Base-by-base conservation (phyloP, 495 filamentous ascomycete species). In the Neurospora africana region DNA sequence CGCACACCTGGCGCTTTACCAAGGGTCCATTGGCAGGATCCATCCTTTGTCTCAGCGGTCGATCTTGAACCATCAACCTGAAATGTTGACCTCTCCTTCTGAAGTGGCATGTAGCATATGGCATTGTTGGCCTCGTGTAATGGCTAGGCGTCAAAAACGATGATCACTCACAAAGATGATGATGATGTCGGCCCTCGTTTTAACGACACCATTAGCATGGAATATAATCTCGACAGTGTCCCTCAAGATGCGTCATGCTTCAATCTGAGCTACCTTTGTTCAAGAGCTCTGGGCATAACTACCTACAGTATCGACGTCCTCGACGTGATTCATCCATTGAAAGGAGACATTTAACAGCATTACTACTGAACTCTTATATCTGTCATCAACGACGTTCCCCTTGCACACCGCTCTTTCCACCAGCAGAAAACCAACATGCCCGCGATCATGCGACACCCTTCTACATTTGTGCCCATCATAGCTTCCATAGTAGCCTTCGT, bases 401-500 rank as follows among this genome's bases (percentile, higher is more conserved):
- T 65, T 65, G 13, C 2, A 8, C 13, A 3, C 23, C 27, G 4
- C 5, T 6, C 53, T 61, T 30, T 33, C 53, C 5, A 15, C 10
- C 21, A 33, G 27, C 27, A 61, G 44, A 61, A 61, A 33, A 8
- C 1, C 13, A 17, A 19, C 23, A 19, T 1, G 5, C 2, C n/a
- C 21, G 5, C 5, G 2, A 61, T 33, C 2, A 33, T 65, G 53
- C 53, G 53, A 35, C 53, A 65, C 8, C 53, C 53, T 2, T 65
- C 53, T 0, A 33, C 53, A 0, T 33, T 65, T 27, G 53, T 65
- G 7, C 53, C 53, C 15, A 33, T 65, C 5, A 33, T 65, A 65
- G 6, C 53, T 1, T 65, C 53, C 27, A 65, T 90, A 36, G 86
- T 83, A 21, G 87, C 89, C 44, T 90, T 94, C 75, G 84, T 94